phyloP scores from a whole-genome alignment of 2,329 filamentous ascomycete species.

The Tolypocladium amazonense region DNA sequence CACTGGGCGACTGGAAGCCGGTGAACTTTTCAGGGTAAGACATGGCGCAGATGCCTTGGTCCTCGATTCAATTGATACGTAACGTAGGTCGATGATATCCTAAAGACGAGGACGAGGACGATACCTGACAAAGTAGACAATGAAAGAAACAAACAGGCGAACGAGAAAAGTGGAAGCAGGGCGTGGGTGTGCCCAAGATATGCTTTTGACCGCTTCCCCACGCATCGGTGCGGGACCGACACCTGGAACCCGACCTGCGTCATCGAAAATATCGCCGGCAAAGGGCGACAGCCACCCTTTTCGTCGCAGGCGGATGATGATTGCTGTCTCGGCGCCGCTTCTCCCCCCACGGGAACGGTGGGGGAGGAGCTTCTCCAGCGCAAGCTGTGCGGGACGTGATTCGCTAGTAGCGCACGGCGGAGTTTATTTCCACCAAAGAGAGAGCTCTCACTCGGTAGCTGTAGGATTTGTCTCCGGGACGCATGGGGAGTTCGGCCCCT shows the following conservation, averaged over 20 bases:
- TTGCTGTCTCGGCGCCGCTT: neutral
- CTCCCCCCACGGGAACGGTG: neutral
- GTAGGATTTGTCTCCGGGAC: neutral
- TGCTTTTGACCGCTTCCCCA: neutral
- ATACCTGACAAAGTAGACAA: neutral
- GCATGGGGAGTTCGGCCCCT: neutral
- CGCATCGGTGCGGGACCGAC: neutral
- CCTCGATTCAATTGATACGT: neutral
- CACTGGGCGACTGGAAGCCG: constrained; percentile 47
- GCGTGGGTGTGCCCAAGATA: neutral
- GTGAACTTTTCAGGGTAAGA: constrained; percentile 49
- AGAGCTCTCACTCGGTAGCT: neutral
- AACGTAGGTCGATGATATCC: neutral
- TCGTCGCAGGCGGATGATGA: neutral
- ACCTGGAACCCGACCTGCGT: neutral
- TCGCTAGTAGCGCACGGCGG: neutral
- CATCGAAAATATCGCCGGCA: neutral
- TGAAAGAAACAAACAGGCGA: neutral
- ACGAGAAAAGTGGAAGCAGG: too few species aligned
- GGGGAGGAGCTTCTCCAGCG: neutral
- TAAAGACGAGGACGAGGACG: neutral
- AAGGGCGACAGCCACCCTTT: neutral
- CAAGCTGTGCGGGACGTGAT: neutral
- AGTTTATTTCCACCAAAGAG: neutral
- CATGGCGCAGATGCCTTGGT: constrained; percentile 20